Conservation (phyloP, 2,329 filamentous ascomycete species). For the Thermoascus crustaceus region DNA sequence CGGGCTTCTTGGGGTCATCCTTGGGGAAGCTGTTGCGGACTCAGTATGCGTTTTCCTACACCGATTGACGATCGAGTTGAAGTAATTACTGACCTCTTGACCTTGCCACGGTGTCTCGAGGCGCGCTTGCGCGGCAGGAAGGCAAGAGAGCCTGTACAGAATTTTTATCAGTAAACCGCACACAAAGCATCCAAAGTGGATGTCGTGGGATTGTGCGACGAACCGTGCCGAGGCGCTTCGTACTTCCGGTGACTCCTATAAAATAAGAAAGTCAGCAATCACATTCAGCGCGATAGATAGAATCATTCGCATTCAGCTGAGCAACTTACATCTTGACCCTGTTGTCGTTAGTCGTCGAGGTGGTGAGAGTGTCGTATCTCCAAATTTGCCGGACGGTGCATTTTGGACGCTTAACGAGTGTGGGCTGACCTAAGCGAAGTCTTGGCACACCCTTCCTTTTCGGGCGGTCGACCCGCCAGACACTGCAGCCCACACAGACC, state of each 20-base stretch:
- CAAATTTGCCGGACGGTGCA: slow-evolving; percentile 27
- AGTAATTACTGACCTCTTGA: slow-evolving; percentile 73
- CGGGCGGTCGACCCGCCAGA: too few relatives aligned
- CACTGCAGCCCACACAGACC: too few relatives aligned
- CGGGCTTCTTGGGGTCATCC: slow-evolving; percentile 99
- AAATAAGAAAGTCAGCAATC: slow-evolving; percentile 20
- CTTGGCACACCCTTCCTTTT: slow-evolving; percentile 15
- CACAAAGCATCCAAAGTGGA: slow-evolving; percentile 21
- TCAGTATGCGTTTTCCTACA: slow-evolving; percentile 20
- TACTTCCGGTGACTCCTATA: slow-evolving; percentile 55
- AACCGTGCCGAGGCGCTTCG: slow-evolving; percentile 93
- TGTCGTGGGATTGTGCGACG: slow-evolving; percentile 56
- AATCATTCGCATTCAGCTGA: slow-evolving; percentile 2
- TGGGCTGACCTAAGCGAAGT: slow-evolving; percentile 37
- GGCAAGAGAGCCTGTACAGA: slow-evolving; percentile 58
- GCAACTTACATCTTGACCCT: slow-evolving; percentile 41
- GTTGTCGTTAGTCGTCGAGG: slow-evolving; percentile 41
- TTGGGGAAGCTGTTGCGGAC: slow-evolving; percentile 75
- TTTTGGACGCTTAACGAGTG: slow-evolving; percentile 36
- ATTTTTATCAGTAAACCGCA: slow-evolving; percentile 23
- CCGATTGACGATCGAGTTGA: background rate
- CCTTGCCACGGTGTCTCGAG: slow-evolving; percentile 89
- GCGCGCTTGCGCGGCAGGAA: slow-evolving; percentile 87
- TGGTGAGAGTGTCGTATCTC: slow-evolving; percentile 33
- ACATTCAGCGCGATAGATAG: slow-evolving; percentile 4